A percentile compares a stretch with the other conserved stretches of the same genome.
These are phyloP conservation scores for Tilletia horrida DNA, from an alignment of 1,284 basidiomycete species.

Conservation along the genomic window DNA sequence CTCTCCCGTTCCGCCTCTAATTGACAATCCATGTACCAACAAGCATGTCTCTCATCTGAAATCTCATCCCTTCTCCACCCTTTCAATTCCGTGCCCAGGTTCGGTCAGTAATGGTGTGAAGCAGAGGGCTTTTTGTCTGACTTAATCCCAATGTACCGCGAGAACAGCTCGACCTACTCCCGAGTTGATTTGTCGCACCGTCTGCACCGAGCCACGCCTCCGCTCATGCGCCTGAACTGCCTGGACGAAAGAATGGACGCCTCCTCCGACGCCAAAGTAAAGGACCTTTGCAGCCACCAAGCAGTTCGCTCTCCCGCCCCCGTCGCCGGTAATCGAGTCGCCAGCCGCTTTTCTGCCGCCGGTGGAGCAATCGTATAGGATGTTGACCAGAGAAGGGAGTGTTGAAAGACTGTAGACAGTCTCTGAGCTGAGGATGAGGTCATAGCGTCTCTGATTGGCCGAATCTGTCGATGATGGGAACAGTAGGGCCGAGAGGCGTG, in stretches of 20 bases:
- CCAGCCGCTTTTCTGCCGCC: neutral
- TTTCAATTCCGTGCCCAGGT: too few relatives aligned
- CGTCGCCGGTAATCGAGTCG: neutral
- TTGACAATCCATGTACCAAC: too few relatives aligned
- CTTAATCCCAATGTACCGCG: too few relatives aligned
- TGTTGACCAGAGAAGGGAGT: constrained; percentile 66
- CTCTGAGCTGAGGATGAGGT: constrained; percentile 81
- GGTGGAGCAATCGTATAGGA: constrained; percentile 51
- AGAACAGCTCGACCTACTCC: constrained; percentile 14
- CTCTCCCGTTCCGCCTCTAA: neutral
- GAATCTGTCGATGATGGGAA: neutral
- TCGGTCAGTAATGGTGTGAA: too few relatives aligned
- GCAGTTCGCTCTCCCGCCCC: constrained; percentile 54
- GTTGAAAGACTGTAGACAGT: constrained; percentile 79
- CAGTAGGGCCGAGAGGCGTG: constrained; percentile 23
- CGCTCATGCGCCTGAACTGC: constrained; percentile 53
- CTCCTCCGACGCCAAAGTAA: constrained; percentile 95
- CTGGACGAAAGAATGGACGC: constrained; percentile 69
- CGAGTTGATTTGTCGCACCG: neutral
- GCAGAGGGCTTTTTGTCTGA: too few relatives aligned
- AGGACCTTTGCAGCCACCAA: constrained; percentile 83
- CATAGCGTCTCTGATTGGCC: constrained; percentile 57
- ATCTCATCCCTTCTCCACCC: too few relatives aligned
- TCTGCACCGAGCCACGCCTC: neutral
- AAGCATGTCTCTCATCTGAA: too few relatives aligned